phyloP scores from a whole-genome alignment of 371 early-diverging fungal species.

The Zychaea mexicana region DNA sequence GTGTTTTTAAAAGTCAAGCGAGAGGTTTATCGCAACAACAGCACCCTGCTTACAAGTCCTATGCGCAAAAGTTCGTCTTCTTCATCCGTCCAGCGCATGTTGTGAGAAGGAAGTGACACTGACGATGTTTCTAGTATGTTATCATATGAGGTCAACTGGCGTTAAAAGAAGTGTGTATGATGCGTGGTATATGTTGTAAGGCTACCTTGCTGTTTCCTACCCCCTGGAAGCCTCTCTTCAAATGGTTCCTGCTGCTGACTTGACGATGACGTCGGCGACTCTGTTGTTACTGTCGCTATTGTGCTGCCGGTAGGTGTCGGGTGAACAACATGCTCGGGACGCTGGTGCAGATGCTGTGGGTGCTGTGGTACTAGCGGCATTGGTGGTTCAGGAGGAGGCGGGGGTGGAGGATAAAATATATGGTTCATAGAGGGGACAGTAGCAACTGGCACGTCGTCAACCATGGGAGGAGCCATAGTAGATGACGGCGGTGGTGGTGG shows the following conservation, averaged over 20 bases:
- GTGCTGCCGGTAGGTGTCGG: background rate
- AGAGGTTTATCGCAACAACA: conserved; percentile 9
- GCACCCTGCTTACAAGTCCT: conserved; percentile 63
- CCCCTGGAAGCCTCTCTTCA: background rate
- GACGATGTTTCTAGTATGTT: background rate
- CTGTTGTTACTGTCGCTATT: background rate
- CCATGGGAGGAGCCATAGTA: background rate
- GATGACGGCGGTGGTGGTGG: background rate
- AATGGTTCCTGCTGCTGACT: background rate
- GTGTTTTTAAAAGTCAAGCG: background rate
- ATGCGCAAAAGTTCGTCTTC: conserved; percentile 42
- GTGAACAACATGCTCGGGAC: too few species aligned
- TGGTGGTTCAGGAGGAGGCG: background rate
- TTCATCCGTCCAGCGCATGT: conserved; percentile 53
- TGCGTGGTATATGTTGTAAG: background rate
- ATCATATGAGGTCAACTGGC: background rate
- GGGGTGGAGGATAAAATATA: background rate
- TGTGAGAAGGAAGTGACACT: conserved; percentile 56
- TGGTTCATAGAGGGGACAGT: background rate
- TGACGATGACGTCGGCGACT: background rate
- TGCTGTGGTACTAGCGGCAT: too few species aligned
- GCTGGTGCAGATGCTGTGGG: too few species aligned
- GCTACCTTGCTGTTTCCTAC: background rate
- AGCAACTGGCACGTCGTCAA: too few species aligned
- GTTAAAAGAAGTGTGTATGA: background rate